Conservation (phyloP, 1,284 basidiomycete species). For the Ganoderma boninense region DNA sequence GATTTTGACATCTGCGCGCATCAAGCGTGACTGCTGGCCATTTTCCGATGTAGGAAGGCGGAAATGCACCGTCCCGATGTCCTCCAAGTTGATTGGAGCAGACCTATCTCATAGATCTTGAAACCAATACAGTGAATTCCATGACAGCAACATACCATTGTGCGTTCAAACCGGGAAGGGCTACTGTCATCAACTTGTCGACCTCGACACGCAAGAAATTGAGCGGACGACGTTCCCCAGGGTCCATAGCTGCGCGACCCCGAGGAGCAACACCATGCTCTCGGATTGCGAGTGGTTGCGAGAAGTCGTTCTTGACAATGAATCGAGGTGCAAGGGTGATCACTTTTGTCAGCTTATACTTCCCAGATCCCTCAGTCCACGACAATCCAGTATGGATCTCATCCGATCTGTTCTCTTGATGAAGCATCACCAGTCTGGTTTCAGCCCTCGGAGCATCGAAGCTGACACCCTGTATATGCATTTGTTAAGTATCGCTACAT, state of each 20-base stretch:
- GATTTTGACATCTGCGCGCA: constrained; percentile 87
- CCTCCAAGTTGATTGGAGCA: constrained; percentile 90
- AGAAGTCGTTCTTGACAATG: constrained; percentile 86
- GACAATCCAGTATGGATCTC: constrained; percentile 92
- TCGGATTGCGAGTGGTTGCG: constrained; percentile 79
- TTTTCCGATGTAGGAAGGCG: constrained; percentile 61
- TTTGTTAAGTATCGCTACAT: constrained; percentile 3
- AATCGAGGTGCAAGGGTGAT: constrained; percentile 94
- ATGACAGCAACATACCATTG: constrained; percentile 71
- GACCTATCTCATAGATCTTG: constrained; percentile 66
- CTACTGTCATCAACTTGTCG: constrained; percentile 82
- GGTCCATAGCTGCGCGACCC: constrained; percentile 71
- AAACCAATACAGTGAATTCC: not conserved
- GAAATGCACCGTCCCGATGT: constrained; percentile 89
- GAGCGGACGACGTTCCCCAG: constrained; percentile 78
- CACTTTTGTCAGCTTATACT: constrained; percentile 97
- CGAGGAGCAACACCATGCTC: constrained; percentile 83
- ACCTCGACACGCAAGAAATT: constrained; percentile 73
- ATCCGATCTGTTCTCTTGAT: constrained; percentile 72
- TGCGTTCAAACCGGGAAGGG: constrained; percentile 85
- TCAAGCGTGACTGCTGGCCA: constrained; percentile 60
- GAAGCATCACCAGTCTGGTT: constrained; percentile 82
- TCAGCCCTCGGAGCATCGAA: constrained; percentile 95
- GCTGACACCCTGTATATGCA: constrained; percentile 68
- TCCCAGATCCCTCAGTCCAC: constrained; percentile 93